Conservation (phyloP, 108 stramenopile species). For the Nitzschia sp. region DNA sequence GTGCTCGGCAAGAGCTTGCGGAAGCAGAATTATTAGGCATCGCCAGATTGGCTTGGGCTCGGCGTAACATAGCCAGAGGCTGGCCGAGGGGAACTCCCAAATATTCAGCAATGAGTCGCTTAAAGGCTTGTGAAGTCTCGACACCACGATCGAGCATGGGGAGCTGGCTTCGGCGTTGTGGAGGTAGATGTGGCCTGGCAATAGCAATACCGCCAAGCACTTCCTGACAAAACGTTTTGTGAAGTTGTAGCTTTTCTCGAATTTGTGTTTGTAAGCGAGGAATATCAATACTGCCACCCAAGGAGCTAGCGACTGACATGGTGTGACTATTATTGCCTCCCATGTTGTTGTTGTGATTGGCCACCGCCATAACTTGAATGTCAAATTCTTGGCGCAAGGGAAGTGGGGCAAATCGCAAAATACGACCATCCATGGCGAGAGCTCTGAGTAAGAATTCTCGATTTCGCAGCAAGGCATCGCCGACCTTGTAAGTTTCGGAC, state of each 20-base stretch:
- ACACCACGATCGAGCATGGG: conserved; percentile 37
- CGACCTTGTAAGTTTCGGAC: conserved; percentile 30
- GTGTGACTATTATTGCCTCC: not conserved
- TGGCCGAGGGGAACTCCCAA: conserved; percentile 31
- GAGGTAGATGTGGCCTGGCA: conserved; percentile 5
- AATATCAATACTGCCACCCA: conserved; percentile 10
- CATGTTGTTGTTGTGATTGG: conserved; percentile 15
- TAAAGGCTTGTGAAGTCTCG: conserved; percentile 43
- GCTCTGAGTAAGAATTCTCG: conserved; percentile 31
- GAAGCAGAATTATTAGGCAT: not conserved
- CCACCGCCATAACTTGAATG: conserved; percentile 19
- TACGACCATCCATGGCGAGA: conserved; percentile 26
- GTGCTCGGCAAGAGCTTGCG: too few relatives aligned
- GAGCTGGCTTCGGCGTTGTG: conserved; percentile 12
- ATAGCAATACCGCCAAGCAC: conserved; percentile 42
- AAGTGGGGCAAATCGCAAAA: conserved; percentile 10
- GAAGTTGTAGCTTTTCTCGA: conserved; percentile 13
- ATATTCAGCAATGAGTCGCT: conserved; percentile 35
- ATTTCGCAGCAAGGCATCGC: conserved; percentile 16
- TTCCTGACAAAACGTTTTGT: conserved; percentile 25
- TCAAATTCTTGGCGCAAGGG: conserved; percentile 17
- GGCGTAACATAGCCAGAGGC: conserved; percentile 21
- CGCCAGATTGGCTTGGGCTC: conserved; percentile 9
- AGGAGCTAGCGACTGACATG: not conserved
- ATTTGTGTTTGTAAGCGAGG: conserved; percentile 12